phyloP scores from a whole-genome alignment of 352 stramenopile species.

The Phytophthora vignae region DNA sequence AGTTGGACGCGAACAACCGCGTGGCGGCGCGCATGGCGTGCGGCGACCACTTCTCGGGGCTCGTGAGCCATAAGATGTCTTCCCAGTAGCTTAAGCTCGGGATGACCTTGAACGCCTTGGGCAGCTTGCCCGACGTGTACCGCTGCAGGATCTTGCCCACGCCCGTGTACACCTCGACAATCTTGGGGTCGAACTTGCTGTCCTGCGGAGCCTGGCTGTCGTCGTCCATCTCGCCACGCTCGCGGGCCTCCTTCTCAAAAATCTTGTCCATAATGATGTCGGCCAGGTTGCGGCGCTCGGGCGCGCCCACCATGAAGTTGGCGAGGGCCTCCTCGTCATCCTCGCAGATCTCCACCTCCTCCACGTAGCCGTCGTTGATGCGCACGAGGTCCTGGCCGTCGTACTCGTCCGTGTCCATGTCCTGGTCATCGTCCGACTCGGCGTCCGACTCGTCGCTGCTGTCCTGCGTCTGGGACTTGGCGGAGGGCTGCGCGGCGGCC shows the following conservation, averaged over 20 bases:
- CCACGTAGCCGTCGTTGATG: constrained; percentile 92
- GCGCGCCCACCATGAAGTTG: constrained; percentile 87
- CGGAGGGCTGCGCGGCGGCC: constrained; percentile 6
- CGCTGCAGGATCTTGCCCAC: constrained; percentile 97
- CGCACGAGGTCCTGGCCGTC: constrained; percentile 90
- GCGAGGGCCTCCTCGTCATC: constrained; percentile 89
- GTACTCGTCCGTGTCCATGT: constrained; percentile 90
- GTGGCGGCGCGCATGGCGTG: constrained; percentile 98
- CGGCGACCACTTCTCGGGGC: constrained; percentile 98
- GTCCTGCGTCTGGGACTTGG: constrained; percentile 14
- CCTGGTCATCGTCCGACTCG: constrained; percentile 68
- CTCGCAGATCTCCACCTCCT: constrained; percentile 90
- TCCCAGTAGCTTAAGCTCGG: constrained; percentile 99
- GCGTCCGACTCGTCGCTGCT: constrained; percentile 75
- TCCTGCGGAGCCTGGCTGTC: constrained; percentile 57
- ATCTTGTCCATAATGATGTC: constrained; percentile 99
- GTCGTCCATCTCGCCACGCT: constrained; percentile 83
- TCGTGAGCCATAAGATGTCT: constrained; percentile 97
- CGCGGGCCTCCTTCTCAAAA: constrained; percentile 94
- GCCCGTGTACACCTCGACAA: constrained; percentile 98
- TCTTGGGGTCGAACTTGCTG: constrained; percentile 92
- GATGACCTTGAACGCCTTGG: constrained; percentile 99
- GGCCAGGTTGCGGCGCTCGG: constrained; percentile 93
- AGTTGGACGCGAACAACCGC: constrained; percentile 98
- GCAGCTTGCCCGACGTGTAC: constrained; percentile 98